These are phyloP conservation scores for Russula olivacea DNA, from an alignment of 768 basidiomycete species.

Conservation along the genomic window DNA sequence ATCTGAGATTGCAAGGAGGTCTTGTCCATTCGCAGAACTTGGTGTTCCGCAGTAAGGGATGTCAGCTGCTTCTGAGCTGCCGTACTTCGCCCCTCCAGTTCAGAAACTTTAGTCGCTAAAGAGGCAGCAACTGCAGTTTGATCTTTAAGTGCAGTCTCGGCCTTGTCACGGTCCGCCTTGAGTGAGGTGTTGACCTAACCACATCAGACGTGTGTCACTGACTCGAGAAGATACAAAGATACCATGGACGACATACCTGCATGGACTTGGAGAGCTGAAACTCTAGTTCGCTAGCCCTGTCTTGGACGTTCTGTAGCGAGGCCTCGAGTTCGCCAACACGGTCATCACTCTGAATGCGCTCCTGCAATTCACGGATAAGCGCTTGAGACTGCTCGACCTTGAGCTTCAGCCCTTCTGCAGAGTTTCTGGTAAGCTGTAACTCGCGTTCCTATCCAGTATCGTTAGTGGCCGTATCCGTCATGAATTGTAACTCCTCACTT, in stretches of 20 bases:
- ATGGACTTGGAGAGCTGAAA: conserved; percentile 74
- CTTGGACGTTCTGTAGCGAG: conserved; percentile 70
- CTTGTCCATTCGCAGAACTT: conserved; percentile 45
- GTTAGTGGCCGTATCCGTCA: background rate
- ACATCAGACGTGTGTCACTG: conserved; percentile 8
- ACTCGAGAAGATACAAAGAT: background rate
- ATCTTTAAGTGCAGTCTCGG: conserved; percentile 44
- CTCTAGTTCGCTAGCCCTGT: conserved; percentile 78
- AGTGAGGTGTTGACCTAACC: conserved; percentile 49
- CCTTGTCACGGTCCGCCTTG: conserved; percentile 54
- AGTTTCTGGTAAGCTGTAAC: conserved; percentile 55
- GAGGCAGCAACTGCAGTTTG: conserved; percentile 41
- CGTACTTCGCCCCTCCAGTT: conserved; percentile 42
- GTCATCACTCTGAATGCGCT: conserved; percentile 80
- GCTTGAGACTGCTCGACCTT: conserved; percentile 51
- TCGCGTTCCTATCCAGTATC: conserved; percentile 60
- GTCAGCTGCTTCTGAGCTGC: too few species aligned
- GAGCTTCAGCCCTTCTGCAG: conserved; percentile 48
- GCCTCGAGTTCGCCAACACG: conserved; percentile 67
- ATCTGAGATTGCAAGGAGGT: conserved; percentile 44
- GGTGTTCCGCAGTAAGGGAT: conserved; percentile 43
- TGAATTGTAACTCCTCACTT: conserved; percentile 34
- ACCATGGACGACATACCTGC: conserved; percentile 45
- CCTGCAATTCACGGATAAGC: conserved; percentile 65
- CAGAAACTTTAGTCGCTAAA: conserved; percentile 44